Conservation (phyloP, 2,329 filamentous ascomycete genomes). For the Leptographium flavum region DNA sequence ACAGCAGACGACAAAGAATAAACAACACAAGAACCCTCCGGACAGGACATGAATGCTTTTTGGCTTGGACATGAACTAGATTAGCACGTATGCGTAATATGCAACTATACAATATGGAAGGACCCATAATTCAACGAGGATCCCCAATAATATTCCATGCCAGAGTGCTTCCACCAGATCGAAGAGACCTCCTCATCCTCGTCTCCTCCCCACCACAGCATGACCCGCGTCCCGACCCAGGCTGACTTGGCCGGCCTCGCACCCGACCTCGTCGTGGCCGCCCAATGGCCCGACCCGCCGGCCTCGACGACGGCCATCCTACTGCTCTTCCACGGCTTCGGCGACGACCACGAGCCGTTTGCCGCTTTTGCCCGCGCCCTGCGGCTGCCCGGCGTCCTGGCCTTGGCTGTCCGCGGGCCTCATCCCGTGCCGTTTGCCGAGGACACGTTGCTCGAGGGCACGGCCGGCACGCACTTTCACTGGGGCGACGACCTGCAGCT, state of each 20-base stretch:
- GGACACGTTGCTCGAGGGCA: constrained; percentile 5
- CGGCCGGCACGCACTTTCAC: constrained; percentile 30
- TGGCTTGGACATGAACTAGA: no score
- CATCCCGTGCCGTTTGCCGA: constrained; percentile 47
- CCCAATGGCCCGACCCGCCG: constrained; percentile 36
- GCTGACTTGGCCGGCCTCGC: constrained; percentile 33
- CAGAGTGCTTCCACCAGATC: no score
- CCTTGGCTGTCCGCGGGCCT: constrained; percentile 60
- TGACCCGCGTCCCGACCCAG: constrained; percentile 22
- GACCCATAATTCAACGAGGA: no score
- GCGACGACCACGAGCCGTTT: constrained; percentile 60
- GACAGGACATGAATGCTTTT: not conserved
- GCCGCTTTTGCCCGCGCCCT: constrained; percentile 53
- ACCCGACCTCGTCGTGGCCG: constrained; percentile 25
- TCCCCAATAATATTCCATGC: no score
- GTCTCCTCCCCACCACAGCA: not conserved
- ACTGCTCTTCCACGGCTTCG: constrained; percentile 71
- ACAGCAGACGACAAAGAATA: no score
- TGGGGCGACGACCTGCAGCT: constrained; percentile 55
- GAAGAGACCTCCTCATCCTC: no score
- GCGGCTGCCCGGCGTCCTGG: constrained; percentile 61
- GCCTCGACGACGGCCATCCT: constrained; percentile 61
- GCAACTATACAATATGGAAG: no score
- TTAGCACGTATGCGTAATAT: no score
- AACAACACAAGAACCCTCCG: not conserved